Evolutionary conservation across 805 yeast species (phyloP).

Genomic region (Monosporozyma servazzii): DNA sequence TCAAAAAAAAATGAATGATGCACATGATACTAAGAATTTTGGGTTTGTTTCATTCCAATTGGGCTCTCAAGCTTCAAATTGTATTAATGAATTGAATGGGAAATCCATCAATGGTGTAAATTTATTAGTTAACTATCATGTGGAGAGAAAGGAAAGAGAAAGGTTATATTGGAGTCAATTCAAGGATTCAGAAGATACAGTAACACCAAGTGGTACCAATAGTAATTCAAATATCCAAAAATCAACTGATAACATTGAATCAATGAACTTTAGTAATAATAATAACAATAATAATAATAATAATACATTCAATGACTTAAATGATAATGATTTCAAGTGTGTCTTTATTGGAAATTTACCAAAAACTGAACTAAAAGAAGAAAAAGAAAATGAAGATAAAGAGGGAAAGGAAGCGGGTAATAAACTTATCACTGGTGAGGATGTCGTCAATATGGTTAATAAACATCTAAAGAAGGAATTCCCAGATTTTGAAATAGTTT

Average conservation of each 20-base stretch:
- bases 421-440: conserved; percentile 12
- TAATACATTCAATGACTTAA: conserved; percentile 7
- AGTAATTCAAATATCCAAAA: not conserved
- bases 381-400: conserved; percentile 26
- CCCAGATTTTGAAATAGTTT: conserved; percentile 16
- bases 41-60: conserved; percentile 61
- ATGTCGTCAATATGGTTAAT: conserved; percentile 36
- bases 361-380: conserved; percentile 9
- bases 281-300: not conserved
- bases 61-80: conserved; percentile 50
- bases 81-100: conserved; percentile 49
- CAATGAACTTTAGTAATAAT: not conserved
- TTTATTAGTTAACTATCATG: conserved; percentile 50
- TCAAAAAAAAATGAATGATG: conserved; percentile 17
- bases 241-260: not conserved
- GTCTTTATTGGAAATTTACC: conserved; percentile 49
- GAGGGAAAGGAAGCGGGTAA: conserved; percentile 20
- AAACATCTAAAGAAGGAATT: conserved; percentile 38
- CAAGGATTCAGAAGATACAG: conserved; percentile 22
- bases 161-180: conserved; percentile 27
- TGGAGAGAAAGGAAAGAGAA: conserved; percentile 53
- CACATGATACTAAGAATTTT: conserved; percentile 36
- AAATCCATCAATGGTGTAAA: conserved; percentile 23
- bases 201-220: not conserved
- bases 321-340: conserved; percentile 41